Conservation (phyloP, 441 rosid species). For the Euphorbia schlechtendalii region DNA sequence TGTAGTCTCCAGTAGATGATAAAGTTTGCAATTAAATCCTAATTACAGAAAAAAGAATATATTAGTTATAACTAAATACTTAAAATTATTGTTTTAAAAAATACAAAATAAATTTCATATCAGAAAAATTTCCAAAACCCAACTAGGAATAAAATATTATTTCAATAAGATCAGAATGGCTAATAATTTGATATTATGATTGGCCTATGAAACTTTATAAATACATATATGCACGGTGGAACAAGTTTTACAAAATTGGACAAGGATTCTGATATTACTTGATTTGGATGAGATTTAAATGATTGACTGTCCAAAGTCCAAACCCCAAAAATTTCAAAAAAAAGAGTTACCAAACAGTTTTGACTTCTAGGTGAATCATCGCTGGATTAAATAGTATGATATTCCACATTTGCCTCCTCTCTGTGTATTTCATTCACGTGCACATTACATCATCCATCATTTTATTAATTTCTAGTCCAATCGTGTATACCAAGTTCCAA, state of each 20-base stretch:
- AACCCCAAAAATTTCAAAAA: constrained; percentile 21
- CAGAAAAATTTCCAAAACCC: too few relatives aligned
- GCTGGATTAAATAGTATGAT: constrained; percentile 18
- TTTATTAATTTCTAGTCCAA: too few relatives aligned
- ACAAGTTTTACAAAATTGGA: neutral
- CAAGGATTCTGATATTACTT: neutral
- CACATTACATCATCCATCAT: too few relatives aligned
- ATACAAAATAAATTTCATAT: too few relatives aligned
- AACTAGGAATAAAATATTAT: too few relatives aligned
- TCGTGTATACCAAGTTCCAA: too few relatives aligned
- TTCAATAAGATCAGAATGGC: too few relatives aligned
- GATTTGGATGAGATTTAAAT: constrained; percentile 18
- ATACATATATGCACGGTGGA: neutral
- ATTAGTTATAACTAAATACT: too few relatives aligned
- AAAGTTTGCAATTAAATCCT: neutral
- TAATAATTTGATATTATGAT: too few relatives aligned
- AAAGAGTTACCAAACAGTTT: constrained; percentile 8
- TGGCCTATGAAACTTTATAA: too few relatives aligned
- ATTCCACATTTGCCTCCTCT: too few relatives aligned
- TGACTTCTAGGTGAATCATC: constrained; percentile 25
- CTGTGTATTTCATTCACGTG: neutral
- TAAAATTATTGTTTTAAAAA: too few relatives aligned
- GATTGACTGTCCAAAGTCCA: constrained; percentile 18
- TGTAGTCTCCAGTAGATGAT: neutral
- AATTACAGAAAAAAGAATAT: neutral